Conservation (phyloP, 2,329 filamentous ascomycete genomes). For the Microcyclosporella mali region DNA sequence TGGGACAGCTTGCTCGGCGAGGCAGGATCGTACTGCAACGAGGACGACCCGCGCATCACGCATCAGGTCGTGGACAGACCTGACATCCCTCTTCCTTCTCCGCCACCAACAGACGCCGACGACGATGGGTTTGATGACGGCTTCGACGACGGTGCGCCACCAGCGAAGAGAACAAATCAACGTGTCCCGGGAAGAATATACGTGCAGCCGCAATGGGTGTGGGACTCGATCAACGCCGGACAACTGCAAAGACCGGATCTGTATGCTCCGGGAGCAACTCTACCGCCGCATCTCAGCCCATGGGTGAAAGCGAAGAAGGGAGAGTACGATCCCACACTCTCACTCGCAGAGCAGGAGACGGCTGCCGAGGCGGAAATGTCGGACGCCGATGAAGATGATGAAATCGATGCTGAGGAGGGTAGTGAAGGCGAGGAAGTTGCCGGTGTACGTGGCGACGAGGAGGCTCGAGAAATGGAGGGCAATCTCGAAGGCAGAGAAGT, state of each 20-base stretch:
- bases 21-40: conserved; percentile 77
- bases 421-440: conserved; percentile 34
- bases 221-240: conserved; percentile 92
- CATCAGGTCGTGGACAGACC: conserved; percentile 95
- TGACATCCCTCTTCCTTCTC: conserved; percentile 48
- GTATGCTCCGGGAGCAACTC: conserved; percentile 80
- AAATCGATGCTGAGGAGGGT: conserved; percentile 35
- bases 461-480: conserved; percentile 34
- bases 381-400: conserved; percentile 40
- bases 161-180: conserved; percentile 47
- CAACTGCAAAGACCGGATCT: conserved; percentile 79
- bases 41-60: conserved; percentile 81
- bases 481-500: conserved; percentile 22
- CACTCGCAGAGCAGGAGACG: conserved; percentile 79
- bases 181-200: conserved; percentile 89
- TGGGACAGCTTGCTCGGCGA: conserved; percentile 90
- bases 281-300: conserved; percentile 91
- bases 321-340: conserved; percentile 82
- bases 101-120: conserved; percentile 34
- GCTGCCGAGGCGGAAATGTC: conserved; percentile 69
- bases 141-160: conserved; percentile 56
- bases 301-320: conserved; percentile 85
- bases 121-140: conserved; percentile 46
- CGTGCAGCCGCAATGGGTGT: conserved; percentile 96
- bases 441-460: conserved; percentile 31